These are phyloP conservation scores for Salix udensis DNA, from an alignment of 345 rosid species.

Conservation along the genomic window DNA sequence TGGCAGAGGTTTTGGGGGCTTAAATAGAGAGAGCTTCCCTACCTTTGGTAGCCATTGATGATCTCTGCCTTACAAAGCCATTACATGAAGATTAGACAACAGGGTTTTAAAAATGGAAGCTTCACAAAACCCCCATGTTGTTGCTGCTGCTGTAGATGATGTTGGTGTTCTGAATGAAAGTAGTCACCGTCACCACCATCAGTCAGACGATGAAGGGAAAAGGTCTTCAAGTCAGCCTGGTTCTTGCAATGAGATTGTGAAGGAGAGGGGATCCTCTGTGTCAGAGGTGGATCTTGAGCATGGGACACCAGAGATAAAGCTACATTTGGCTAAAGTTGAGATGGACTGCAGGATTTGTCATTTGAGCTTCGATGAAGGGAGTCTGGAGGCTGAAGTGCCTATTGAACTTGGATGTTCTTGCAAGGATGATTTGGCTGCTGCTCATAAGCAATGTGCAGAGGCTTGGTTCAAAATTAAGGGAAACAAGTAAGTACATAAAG, in stretches of 20 bases:
- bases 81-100: conserved; percentile 53
- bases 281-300: conserved; percentile 29
- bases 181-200: background rate
- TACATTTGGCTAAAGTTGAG: conserved; percentile 22
- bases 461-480: conserved; percentile 36
- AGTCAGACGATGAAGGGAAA: conserved; percentile 26
- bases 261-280: conserved; percentile 20
- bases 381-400: conserved; percentile 23
- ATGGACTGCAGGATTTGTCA: conserved; percentile 36
- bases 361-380: conserved; percentile 20
- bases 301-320: conserved; percentile 27
- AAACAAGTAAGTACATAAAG: conserved; percentile 25
- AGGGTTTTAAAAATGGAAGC: conserved; percentile 46
- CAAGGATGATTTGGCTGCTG: conserved; percentile 33
- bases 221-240: conserved; percentile 23
- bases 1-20: background rate
- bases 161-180: conserved; percentile 8
- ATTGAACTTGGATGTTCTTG: conserved; percentile 35
- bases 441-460: conserved; percentile 33
- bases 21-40: background rate
- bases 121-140: conserved; percentile 31
- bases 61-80: conserved; percentile 12
- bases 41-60: conserved; percentile 36
- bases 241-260: conserved; percentile 22
- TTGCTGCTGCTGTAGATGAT: conserved; percentile 15